Evolutionary conservation across 352 stramenopile genomes (phyloP).

Genomic region (Phytophthora europaea): DNA sequence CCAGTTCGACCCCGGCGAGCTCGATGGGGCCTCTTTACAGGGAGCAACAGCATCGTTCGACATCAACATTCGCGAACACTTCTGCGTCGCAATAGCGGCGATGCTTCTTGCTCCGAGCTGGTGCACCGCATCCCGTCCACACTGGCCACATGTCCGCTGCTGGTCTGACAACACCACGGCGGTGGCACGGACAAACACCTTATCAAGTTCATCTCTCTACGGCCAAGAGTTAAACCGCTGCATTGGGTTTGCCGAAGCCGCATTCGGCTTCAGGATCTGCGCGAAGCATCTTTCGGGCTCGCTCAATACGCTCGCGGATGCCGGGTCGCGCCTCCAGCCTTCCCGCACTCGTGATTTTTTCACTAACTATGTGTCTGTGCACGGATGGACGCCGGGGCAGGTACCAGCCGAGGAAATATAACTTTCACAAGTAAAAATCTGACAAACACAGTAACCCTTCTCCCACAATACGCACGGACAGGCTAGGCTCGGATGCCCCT

Average conservation of each 20-base stretch:
- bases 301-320: neutral
- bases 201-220: neutral
- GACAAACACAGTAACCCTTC: neutral
- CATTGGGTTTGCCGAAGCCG: neutral
- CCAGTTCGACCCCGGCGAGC: no score
- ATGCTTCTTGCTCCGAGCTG: neutral
- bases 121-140: neutral
- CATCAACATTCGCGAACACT: neutral
- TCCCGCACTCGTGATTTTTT: neutral
- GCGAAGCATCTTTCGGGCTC: neutral
- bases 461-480: neutral
- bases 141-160: neutral
- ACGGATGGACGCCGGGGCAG: neutral
- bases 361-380: neutral
- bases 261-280: neutral
- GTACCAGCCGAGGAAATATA: neutral
- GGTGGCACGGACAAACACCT: neutral
- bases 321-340: neutral
- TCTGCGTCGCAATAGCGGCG: neutral
- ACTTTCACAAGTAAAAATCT: neutral
- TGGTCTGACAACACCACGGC: neutral
- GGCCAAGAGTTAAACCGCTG: neutral
- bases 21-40: no score
- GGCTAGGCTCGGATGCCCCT: neutral
- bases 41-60: no score